Base-by-base conservation (phyloP, 2,329 filamentous ascomycete genomes). In the Sporothrix globosa region DNA sequence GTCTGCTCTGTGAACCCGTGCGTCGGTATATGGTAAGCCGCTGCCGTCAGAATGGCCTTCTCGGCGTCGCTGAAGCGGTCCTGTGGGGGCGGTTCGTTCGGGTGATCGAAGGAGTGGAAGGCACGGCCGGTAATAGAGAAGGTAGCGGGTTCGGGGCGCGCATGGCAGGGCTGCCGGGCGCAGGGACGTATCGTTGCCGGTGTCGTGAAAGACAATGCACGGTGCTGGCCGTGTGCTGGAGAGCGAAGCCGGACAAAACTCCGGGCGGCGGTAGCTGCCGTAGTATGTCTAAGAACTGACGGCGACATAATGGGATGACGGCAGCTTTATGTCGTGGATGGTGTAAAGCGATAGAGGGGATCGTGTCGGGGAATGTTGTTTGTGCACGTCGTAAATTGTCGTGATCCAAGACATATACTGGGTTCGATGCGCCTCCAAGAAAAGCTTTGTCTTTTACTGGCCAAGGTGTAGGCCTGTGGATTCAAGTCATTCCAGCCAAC, bases 1-100 rank as follows among this genome's bases (percentile, higher is more conserved):
- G 94, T 84, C 24, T 87, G 84, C 65, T 85, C 82, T 0, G 92
- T 92, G 84, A 98, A 99, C 78, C 96, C 96, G 78, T 93, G 87
- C 67, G 85, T 80, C 21, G 93, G 93, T 11, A 98, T 89, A 79
- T 97, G 91, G 41, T 82, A 78, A 75, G 96, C 88, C 21, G 94
- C 91, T n/a, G 93, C 88, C 60, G 90, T 85, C 73, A 99, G 91
- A 78, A 98, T 96, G 70, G 87, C 82, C 56, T 85, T 83, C 83
- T 97, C 93, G 78, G 86, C 85, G 73, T 83, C 80, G 77, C 85
- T 88, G 84, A 92, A 96, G 73, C 86, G 84, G 50, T 81, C 80
- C 2, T 87, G 82, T 17, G 87, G 82, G 7, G 85, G 76, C 0
- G 87, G 83, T 77, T 92, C 90, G 76, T 91, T 86, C 80, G 88